phyloP scores from a whole-genome alignment of 2,329 filamentous ascomycete genomes.

The Calonectria pseudoreteaudii region DNA sequence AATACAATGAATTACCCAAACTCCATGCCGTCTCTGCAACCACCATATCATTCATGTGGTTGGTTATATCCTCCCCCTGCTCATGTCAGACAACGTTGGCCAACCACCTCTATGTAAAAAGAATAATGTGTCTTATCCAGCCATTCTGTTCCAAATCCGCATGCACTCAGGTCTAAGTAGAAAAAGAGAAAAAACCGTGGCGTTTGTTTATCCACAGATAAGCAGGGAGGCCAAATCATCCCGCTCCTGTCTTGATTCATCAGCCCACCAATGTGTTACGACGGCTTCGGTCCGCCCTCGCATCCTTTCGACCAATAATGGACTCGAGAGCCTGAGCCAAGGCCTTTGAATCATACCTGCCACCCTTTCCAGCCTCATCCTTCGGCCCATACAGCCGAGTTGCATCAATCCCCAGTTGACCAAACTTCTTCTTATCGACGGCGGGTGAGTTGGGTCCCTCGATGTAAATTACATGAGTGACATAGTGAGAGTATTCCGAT shows the following conservation, averaged over 20 bases:
- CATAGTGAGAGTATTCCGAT: slow-evolving; percentile 72
- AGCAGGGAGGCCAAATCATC: neutral
- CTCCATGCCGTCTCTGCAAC: neutral
- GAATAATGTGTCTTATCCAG: neutral
- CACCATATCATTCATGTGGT: neutral
- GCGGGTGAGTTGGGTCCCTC: slow-evolving; percentile 76
- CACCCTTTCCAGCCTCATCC: slow-evolving; percentile 54
- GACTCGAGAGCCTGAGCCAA: slow-evolving; percentile 81
- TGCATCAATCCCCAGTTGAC: slow-evolving; percentile 78
- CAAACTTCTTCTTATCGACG: slow-evolving; percentile 75
- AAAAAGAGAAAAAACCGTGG: neutral
- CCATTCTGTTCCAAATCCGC: neutral
- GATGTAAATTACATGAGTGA: slow-evolving; percentile 87
- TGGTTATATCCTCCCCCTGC: neutral
- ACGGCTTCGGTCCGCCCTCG: slow-evolving; percentile 51
- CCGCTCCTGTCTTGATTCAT: neutral
- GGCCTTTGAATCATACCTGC: slow-evolving; percentile 80
- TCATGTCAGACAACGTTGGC: neutral
- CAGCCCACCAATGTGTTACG: slow-evolving; percentile 58
- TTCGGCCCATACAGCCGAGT: slow-evolving; percentile 81
- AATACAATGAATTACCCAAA: slow-evolving; percentile 4
- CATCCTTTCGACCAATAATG: slow-evolving; percentile 72
- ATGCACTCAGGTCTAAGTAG: neutral
- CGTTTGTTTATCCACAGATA: neutral
- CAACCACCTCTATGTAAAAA: neutral